Conservation (phyloP, 129 eudicot species). For the Calendula officinalis region DNA sequence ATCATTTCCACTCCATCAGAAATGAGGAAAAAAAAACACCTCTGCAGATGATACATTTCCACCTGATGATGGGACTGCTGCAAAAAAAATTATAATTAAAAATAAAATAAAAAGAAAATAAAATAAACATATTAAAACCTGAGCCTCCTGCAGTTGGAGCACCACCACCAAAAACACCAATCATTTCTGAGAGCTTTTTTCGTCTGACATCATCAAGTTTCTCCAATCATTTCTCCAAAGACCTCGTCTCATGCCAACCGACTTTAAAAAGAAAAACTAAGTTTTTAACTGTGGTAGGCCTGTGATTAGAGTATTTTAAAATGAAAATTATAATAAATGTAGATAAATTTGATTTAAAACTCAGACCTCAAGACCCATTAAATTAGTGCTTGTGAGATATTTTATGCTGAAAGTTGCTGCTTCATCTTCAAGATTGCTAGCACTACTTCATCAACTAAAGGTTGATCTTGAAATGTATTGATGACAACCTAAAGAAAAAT, state of each 20-base stretch:
- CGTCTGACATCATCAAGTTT: conserved; percentile 92
- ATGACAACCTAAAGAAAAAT: conserved; percentile 47
- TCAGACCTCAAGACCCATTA: conserved; percentile 88
- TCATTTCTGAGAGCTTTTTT: conserved; percentile 96
- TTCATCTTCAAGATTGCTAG: conserved; percentile 75
- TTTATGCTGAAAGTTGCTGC: conserved; percentile 79
- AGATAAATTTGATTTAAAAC: neutral
- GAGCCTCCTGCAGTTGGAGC: conserved; percentile 46
- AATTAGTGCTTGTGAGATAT: conserved; percentile 90
- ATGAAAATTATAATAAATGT: neutral
- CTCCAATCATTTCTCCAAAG: conserved; percentile 92
- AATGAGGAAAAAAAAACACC: conserved; percentile 43
- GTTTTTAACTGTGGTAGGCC: too few species aligned
- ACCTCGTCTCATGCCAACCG: conserved; percentile 99
- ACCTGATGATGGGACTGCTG: conserved; percentile 50
- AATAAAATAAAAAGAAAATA: neutral
- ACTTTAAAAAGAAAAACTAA: conserved; percentile 34
- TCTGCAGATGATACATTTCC: conserved; percentile 50
- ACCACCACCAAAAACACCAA: conserved; percentile 77
- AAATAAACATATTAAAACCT: conserved; percentile 41
- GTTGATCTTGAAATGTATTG: conserved; percentile 82
- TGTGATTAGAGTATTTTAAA: conserved; percentile 3
- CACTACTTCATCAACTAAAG: conserved; percentile 82
- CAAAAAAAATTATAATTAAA: neutral
- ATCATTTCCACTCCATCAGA: conserved; percentile 71